Conservation (phyloP, 352 stramenopile genomes). For the Globisporangium takayamanum region DNA sequence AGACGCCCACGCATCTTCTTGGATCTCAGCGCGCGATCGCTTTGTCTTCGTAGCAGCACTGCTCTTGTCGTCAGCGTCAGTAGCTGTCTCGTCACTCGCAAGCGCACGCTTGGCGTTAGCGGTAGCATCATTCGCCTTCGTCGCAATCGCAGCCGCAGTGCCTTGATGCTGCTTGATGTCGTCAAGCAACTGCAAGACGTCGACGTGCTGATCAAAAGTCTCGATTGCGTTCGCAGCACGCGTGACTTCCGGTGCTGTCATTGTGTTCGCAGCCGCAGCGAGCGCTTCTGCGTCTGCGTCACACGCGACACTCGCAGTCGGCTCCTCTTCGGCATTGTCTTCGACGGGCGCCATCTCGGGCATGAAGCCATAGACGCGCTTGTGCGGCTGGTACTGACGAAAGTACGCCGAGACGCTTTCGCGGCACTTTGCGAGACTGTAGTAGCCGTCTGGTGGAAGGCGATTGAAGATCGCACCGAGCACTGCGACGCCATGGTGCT, state of each 20-base stretch:
- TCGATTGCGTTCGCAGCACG: slow-evolving; percentile 32
- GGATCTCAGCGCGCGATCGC: slow-evolving; percentile 27
- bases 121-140: neutral
- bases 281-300: slow-evolving; percentile 1
- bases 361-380: slow-evolving; percentile 79
- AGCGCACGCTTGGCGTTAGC: neutral
- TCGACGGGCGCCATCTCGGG: slow-evolving; percentile 46
- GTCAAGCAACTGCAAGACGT: slow-evolving; percentile 31
- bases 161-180: slow-evolving; percentile 21
- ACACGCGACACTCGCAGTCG: neutral
- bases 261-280: slow-evolving; percentile 12
- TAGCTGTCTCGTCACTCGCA: neutral
- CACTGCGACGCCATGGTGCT: slow-evolving; percentile 84
- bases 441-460: slow-evolving; percentile 89
- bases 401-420: slow-evolving; percentile 92
- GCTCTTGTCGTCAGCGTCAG: neutral
- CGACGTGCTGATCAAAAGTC: slow-evolving; percentile 27
- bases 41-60: slow-evolving; percentile 13
- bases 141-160: too few relatives aligned
- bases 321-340: neutral
- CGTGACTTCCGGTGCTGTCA: slow-evolving; percentile 8
- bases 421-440: slow-evolving; percentile 91
- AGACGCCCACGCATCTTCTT: slow-evolving; percentile 25
- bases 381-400: slow-evolving; percentile 55
- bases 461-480: slow-evolving; percentile 97